These are phyloP conservation scores for Lactifluus volemus DNA, from an alignment of 768 basidiomycete genomes.

Conservation along the genomic window DNA sequence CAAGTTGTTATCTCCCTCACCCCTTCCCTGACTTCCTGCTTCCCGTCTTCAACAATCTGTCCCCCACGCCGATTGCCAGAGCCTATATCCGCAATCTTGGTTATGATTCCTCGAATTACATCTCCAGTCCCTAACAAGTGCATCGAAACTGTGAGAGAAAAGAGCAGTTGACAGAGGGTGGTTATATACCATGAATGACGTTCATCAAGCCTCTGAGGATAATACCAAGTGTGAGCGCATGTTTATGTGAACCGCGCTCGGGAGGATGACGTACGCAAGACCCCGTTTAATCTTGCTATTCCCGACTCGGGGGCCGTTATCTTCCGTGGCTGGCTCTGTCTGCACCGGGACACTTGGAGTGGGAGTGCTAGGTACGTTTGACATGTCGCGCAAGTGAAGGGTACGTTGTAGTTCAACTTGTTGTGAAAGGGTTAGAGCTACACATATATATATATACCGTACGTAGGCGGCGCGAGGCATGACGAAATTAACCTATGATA, in stretches of 20 bases:
- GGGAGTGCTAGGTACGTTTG: background rate
- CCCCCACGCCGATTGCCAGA: background rate
- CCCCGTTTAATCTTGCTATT: background rate
- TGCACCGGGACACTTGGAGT: background rate
- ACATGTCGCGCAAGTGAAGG: background rate
- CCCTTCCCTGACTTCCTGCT: slow-evolving; percentile 2
- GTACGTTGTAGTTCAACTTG: background rate
- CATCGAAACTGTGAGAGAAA: background rate
- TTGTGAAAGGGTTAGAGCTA: background rate
- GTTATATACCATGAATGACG: slow-evolving; percentile 1
- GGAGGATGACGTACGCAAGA: slow-evolving; percentile 1
- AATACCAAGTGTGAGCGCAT: background rate
- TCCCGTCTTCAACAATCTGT: slow-evolving; percentile 1
- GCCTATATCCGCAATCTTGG: slow-evolving; percentile 9
- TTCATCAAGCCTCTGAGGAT: background rate
- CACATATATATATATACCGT: background rate
- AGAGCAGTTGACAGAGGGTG: no score
- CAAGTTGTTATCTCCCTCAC: background rate
- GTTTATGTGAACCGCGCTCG: no score
- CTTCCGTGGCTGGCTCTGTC: background rate
- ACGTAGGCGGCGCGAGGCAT: background rate
- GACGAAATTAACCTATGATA: background rate
- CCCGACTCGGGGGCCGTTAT: background rate
- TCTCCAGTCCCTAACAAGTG: slow-evolving; percentile 9
- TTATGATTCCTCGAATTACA: slow-evolving; percentile 2